These are phyloP conservation scores for Candolleomyces aberdarensis DNA, from an alignment of 768 basidiomycete species.

Conservation along the genomic window DNA sequence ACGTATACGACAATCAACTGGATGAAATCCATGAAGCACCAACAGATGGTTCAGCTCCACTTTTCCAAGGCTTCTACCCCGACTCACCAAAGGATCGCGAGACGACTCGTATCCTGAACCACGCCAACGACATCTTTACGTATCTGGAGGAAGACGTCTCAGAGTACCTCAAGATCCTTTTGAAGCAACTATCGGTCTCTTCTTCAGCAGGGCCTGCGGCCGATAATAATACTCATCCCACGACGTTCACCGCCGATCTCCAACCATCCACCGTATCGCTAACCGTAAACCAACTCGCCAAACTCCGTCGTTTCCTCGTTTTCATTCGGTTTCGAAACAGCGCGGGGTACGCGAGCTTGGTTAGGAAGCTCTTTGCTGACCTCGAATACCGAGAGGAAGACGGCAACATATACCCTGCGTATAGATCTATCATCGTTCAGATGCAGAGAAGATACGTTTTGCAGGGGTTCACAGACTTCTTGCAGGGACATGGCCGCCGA, in stretches of 20 bases:
- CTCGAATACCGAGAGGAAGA: constrained; percentile 18
- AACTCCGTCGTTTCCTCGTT: constrained; percentile 47
- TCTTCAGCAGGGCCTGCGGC: background rate
- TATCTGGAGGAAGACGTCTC: constrained; percentile 40
- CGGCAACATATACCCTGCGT: constrained; percentile 25
- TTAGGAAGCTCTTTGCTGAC: constrained; percentile 27
- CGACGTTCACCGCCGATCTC: constrained; percentile 5
- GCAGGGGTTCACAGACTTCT: constrained; percentile 28
- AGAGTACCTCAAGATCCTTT: background rate
- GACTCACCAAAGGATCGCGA: constrained; percentile 27
- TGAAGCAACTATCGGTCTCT: background rate
- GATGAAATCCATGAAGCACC: constrained; percentile 41
- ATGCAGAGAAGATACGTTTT: constrained; percentile 30
- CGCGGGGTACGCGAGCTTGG: constrained; percentile 31
- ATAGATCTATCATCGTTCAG: constrained; percentile 27
- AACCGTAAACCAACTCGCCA: constrained; percentile 25
- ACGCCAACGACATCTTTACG: constrained; percentile 42
- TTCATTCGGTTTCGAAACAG: constrained; percentile 61
- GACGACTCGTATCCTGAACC: constrained; percentile 32
- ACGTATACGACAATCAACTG: constrained; percentile 50
- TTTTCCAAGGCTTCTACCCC: constrained; percentile 43
- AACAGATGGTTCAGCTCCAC: constrained; percentile 18
- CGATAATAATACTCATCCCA: background rate
- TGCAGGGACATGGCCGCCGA: constrained; percentile 15
- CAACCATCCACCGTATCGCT: constrained; percentile 27